Percentiles rank a stretch among this genome's conserved stretches.
phyloP scores from a whole-genome alignment of 305 asterid genomes.

The Rubia peregrina region DNA sequence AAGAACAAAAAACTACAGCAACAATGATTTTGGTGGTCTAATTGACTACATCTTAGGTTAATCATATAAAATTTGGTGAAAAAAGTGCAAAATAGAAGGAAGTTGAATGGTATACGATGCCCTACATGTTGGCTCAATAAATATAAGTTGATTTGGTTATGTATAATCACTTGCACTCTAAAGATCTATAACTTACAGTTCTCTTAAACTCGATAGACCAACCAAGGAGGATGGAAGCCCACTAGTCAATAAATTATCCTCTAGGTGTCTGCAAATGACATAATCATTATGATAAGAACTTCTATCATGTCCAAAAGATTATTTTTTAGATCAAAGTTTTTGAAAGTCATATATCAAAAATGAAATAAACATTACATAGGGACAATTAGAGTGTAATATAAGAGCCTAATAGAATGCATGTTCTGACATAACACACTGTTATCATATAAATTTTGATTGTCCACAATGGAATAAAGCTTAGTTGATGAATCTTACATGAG shows the following conservation, averaged over 20 bases:
- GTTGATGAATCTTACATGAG: background rate
- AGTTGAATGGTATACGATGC: background rate
- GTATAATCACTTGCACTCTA: conserved; percentile 3
- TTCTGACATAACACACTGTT: no score
- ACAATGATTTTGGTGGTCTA: background rate
- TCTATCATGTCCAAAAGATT: background rate
- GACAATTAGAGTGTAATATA: no score
- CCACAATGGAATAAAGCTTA: no score
- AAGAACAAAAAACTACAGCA: background rate
- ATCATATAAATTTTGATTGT: no score
- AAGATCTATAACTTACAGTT: conserved; percentile 58
- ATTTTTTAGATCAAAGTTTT: background rate
- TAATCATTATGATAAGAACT: conserved; percentile 13
- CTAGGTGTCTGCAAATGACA: conserved; percentile 66
- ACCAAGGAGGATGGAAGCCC: conserved; percentile 67
- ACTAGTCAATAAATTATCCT: conserved; percentile 69
- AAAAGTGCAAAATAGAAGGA: background rate
- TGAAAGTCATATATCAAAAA: background rate
- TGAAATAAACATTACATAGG: background rate
- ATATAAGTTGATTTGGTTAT: background rate
- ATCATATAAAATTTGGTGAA: background rate
- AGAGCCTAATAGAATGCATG: no score
- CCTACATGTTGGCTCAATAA: background rate
- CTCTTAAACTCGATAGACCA: conserved; percentile 56
- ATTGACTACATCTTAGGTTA: background rate